A percentile compares a stretch with the other conserved stretches of the same genome.
Conservation (phyloP, 176 grass and related monocot species). For the Hyparrhenia diplandra region DNA sequence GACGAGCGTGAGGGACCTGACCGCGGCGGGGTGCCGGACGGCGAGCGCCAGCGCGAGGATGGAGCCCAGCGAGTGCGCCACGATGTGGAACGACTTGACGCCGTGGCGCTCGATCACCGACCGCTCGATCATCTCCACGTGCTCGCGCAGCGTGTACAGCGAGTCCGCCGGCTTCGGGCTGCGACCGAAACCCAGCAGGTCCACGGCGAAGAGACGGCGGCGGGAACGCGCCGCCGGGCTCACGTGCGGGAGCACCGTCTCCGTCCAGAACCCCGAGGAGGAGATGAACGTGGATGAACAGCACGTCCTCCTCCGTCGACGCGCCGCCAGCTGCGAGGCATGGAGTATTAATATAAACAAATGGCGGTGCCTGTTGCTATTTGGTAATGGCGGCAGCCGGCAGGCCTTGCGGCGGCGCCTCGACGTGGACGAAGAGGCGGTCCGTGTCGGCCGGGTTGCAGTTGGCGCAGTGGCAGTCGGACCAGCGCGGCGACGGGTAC, state of each 20-base stretch:
- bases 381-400: no score
- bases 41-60: conserved; percentile 70
- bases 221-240: conserved; percentile 32
- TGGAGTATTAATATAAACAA: no score
- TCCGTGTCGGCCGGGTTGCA: conserved; percentile 66
- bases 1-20: conserved; percentile 58
- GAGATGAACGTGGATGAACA: conserved; percentile 87
- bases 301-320: conserved; percentile 45
- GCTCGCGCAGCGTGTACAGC: conserved; percentile 66
- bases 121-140: conserved; percentile 67
- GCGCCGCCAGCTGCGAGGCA: no score
- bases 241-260: conserved; percentile 69
- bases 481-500: conserved; percentile 66
- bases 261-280: conserved; percentile 73
- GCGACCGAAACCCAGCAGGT: conserved; percentile 66
- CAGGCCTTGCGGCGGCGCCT: conserved; percentile 31
- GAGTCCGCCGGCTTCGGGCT: conserved; percentile 79
- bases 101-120: conserved; percentile 57
- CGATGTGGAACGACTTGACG: conserved; percentile 60
- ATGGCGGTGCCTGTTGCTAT: no score
- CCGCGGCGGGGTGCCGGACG: conserved; percentile 50
- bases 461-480: conserved; percentile 86
- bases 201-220: conserved; percentile 59
- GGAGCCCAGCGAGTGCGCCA: conserved; percentile 69
- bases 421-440: conserved; percentile 84